A percentile compares a stretch with the other conserved stretches of the same genome.
Conservation (phyloP, 2,329 filamentous ascomycete species). For the Botrytis sinoallii region DNA sequence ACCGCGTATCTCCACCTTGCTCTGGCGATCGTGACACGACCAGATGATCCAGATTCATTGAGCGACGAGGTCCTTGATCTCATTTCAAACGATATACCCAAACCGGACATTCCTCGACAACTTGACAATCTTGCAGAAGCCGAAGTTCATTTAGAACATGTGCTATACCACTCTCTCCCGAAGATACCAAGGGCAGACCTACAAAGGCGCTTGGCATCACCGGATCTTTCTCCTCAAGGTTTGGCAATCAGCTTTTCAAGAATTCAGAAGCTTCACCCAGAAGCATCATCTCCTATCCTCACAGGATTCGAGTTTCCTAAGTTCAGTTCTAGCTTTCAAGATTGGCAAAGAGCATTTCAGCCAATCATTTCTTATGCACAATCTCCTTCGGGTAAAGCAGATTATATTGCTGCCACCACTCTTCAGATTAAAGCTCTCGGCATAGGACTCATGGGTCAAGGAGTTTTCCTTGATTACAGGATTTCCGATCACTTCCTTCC, state of each 20-base stretch:
- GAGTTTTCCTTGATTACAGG: slow-evolving; percentile 15
- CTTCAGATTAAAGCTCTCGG: slow-evolving; percentile 22
- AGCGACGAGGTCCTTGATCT: slow-evolving; percentile 22
- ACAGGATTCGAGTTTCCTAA: slow-evolving; percentile 16
- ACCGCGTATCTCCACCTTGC: slow-evolving; percentile 28
- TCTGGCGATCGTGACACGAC: slow-evolving; percentile 18
- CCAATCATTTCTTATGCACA: slow-evolving; percentile 21
- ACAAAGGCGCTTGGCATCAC: slow-evolving; percentile 16
- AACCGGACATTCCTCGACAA: slow-evolving; percentile 4
- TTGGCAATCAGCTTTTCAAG: slow-evolving; percentile 18
- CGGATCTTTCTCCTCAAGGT: slow-evolving; percentile 18
- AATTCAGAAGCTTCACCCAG: slow-evolving; percentile 15
- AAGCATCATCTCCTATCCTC: slow-evolving; percentile 16
- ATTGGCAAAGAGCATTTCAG: slow-evolving; percentile 26
- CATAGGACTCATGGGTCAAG: slow-evolving; percentile 22
- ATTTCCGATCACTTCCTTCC: slow-evolving; percentile 15
- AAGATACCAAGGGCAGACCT: slow-evolving; percentile 16
- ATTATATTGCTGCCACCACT: slow-evolving; percentile 26
- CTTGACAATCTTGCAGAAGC: slow-evolving; percentile 14
- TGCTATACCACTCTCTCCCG: slow-evolving; percentile 17
- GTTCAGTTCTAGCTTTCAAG: slow-evolving; percentile 21
- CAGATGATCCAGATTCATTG: slow-evolving; percentile 10
- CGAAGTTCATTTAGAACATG: slow-evolving; percentile 12
- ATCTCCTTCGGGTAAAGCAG: slow-evolving; percentile 7
- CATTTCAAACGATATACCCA: slow-evolving; percentile 13